Evolutionary conservation across 129 eudicot species (phyloP), one percentile per base, ranked within the genome.

Genomic region (Escallonia herrerae): DNA sequence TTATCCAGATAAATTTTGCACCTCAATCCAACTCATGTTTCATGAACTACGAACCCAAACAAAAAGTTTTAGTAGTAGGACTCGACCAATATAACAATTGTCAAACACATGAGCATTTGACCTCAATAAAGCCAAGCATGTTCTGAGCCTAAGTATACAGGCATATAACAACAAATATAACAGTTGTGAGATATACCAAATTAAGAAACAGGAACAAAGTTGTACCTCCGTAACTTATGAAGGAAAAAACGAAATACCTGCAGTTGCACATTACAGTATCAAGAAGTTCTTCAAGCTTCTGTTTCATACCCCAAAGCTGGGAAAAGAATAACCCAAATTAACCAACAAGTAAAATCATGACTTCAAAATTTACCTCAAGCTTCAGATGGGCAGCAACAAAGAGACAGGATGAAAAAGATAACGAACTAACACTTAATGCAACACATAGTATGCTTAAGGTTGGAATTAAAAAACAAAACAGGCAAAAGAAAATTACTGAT

Each of bases 241-340:
- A 67, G 39, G 56, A 60, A 15, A 45, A 22, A 40, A 59, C 3
- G 12, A 64, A 38, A 37, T 76, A 87, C 97, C 97, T 91, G 86
- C 84, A 85, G 62, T 61, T 76, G 46, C 83, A 72, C 81, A 80
- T 78, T 51, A 85, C 62, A 6, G 65, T 52, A 73, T 82, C 74
- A 49, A 91, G 75, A 73, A 91, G 86, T 62, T 84, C 86, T 64
- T 87, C 97, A 58, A 91, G 83, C 69, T 82, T 80, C 64, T 53
- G 62, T 72, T 91, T 76, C 91, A 79, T 86, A 74, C 71, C 62
- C 43, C 55, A 58, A 63, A 90, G 76, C 97, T 90, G 84, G 54
- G 70, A 72, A 68, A 53, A 56, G 9, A 47, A 70, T n/a, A 12
- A 58, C 43, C 42, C 58, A 10, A 63, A 66, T 38, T 55, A 43